Percentiles rank a stretch among this genome's conserved stretches.
Evolutionary conservation across 306 rosid genomes (phyloP).

Genomic region (Alnus glutinosa): DNA sequence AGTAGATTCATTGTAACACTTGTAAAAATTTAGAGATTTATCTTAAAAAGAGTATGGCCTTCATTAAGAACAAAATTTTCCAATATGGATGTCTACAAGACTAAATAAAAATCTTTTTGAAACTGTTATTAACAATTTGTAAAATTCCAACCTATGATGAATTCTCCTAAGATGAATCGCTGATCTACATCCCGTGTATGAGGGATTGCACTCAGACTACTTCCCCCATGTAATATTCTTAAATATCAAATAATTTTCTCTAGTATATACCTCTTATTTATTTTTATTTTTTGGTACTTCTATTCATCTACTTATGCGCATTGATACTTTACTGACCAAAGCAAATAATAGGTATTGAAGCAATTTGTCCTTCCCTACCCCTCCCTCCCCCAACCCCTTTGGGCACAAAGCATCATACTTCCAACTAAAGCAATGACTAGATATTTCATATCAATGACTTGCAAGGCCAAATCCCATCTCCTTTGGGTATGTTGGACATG

Average conservation of each 20-base stretch:
- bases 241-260: background rate
- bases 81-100: background rate
- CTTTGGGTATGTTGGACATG: background rate
- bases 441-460: background rate
- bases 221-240: background rate
- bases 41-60: background rate
- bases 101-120: background rate
- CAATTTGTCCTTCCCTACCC: background rate
- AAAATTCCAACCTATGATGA: background rate
- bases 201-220: background rate
- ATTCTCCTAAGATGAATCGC: background rate
- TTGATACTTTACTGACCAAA: background rate
- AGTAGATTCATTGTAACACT: background rate
- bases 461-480: conserved; percentile 4
- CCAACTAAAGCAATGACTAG: background rate
- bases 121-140: background rate
- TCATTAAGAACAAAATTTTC: no score
- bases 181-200: background rate
- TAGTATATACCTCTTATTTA: background rate
- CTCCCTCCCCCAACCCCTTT: background rate
- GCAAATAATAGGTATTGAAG: background rate
- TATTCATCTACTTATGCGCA: background rate
- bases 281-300: no score
- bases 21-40: no score
- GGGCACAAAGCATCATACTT: background rate